Base-by-base conservation (phyloP, 495 filamentous ascomycete species). In the Cercophora samala region DNA sequence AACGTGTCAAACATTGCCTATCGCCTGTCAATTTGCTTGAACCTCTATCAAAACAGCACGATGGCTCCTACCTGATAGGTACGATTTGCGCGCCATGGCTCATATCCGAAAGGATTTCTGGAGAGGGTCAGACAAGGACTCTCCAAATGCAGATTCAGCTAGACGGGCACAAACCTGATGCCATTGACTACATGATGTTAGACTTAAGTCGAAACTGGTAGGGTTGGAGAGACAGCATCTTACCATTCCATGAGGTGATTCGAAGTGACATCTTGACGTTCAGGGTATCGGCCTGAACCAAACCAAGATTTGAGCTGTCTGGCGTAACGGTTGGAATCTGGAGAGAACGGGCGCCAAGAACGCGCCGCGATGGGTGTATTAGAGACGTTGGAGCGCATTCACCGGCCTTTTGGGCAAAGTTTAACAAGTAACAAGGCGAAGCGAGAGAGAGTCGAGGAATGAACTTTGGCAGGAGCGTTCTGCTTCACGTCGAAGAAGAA, bases 1-100 rank as follows among this genome's bases (percentile, higher is more conserved):
- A 99, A 86, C 52, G 88, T 92, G 66, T 97, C 91, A 78, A 99
- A 97, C 94, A 97, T 99, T 65, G 88, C 87, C 85, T 93, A 46
- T 63, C 63, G 15, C 3, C 1, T 1, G 60, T 67, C 19, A 70
- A 13, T 46, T 46, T 46, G 8, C 56, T 18, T 0, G 52, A 15
- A 18, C 23, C 18, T 19, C 58, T 37, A 65, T 53, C 52, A 9
- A 18, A 22, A 4, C n/a, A 29, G 3, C 17, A 22, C 11, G 51
- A 17, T 17, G 9, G 18, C 26, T 60, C 29, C 64, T 73, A 92
- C 89, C 75, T 88, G 87, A 77, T 94, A 97, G n/a, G 92, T 90
- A 73, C 89, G 89, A 58, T 87, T 88, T 67, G 91, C 86, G 68
- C 91, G 83, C 95, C 95, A 99, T 89, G 95, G 95, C 77, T 94